Evolutionary conservation across 345 rosid genomes (phyloP), one percentile per base, ranked within the genome.

Genomic region (Euphorbia peplus): DNA sequence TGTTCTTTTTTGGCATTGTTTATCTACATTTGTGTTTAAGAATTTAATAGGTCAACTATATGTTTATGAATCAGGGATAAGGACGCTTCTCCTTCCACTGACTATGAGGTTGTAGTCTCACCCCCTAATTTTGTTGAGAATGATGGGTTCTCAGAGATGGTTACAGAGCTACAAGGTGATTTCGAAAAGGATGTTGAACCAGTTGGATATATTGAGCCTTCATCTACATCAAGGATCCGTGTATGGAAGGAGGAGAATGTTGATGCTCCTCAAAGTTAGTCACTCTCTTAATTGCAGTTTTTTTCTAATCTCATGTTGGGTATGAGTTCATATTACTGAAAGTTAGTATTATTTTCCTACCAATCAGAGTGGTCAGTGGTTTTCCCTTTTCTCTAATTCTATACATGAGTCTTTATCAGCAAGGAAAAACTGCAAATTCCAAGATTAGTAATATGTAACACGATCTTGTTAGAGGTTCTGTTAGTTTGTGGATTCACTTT

Each of bases 221-320:
- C 76, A 59, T 80, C 84, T 76, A 72, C 87, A 42, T 67, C 68
- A 63, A 74, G 63, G 69, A 60, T 82, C 29, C 69, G 48, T 66
- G 66, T 79, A 63, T 88, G 87, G 95, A 85, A 79, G 70, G 80
- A 79, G 69, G 93, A 87, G 73, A 78, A 83, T 70, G 61, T 52
- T 53, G 87, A 87, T 44, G 87, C 98, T 25, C 98, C 98, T 8
- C 81, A 85, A 77, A 83, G 99, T 95, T 74, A 79, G 89, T 80
- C 24, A 61, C 60, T 70, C 14, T 52, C 68, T 75, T 68, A 48
- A 63, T 48, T 54, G 60, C 39, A 63, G 21, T 8, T 57, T 29
- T 44, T 53, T 50, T 50, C 10, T 12, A 47, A 5, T 18, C 2
- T 25, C 30, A 53, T 64, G 30, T 68, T 32, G 21, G 19, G 28